Conservation (phyloP, 2,329 filamentous ascomycete genomes). For the Scedosporium apiospermum region DNA sequence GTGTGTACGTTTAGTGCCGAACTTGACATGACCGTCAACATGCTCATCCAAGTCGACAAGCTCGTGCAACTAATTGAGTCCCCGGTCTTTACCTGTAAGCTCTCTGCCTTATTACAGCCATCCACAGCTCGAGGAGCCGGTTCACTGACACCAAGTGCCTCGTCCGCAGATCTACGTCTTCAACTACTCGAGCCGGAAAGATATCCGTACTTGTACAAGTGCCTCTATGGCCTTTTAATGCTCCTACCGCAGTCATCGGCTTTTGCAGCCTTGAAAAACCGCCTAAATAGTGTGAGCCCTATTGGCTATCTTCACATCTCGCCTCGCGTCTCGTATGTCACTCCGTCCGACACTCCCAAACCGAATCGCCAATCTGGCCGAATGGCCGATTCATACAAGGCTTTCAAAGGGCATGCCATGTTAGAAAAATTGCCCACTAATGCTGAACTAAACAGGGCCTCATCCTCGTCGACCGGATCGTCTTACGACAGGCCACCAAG, state of each 20-base stretch:
- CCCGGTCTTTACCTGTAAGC: conserved; percentile 89
- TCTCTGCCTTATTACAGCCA: not conserved
- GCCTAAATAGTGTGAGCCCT: conserved; percentile 91
- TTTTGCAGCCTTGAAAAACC: conserved; percentile 92
- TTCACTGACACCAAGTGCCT: not conserved
- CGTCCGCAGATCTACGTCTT: conserved; percentile 66
- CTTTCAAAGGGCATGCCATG: not conserved
- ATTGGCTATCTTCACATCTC: conserved; percentile 89
- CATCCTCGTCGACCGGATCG: conserved; percentile 32
- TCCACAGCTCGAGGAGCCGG: not conserved
- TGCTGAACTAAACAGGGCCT: conserved; percentile 9
- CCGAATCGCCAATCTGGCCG: not conserved
- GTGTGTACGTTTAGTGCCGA: conserved; percentile 55
- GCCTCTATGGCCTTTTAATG: conserved; percentile 94
- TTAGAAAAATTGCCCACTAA: not conserved
- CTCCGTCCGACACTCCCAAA: conserved; percentile 11
- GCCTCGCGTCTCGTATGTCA: conserved; percentile 23
- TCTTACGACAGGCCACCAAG: conserved; percentile 67
- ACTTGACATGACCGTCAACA: conserved; percentile 97
- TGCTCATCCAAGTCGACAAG: conserved; percentile 98
- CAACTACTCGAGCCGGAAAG: conserved; percentile 93
- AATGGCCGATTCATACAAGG: no score
- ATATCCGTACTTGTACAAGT: conserved; percentile 93
- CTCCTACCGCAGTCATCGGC: conserved; percentile 95
- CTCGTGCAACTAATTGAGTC: conserved; percentile 94